Evolutionary conservation across 495 filamentous ascomycete genomes (phyloP).

Genomic region (Aspergillus leporis): DNA sequence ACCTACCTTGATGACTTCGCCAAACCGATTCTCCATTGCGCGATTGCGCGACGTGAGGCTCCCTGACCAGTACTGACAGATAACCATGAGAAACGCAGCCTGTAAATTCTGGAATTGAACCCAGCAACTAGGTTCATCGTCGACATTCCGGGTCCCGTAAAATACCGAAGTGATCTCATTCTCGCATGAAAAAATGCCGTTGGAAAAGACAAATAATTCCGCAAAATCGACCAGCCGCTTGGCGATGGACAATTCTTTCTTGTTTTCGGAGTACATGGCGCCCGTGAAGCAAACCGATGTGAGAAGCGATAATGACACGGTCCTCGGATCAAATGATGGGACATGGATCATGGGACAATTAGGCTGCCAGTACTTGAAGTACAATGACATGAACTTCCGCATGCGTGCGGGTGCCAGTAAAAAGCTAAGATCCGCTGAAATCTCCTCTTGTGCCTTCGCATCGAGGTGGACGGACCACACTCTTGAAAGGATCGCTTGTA

Average conservation of each 20-base stretch:
- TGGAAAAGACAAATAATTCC: constrained; percentile 48
- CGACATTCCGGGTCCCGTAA: constrained; percentile 20
- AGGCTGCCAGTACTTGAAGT: constrained; percentile 50
- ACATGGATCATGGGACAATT: constrained; percentile 45
- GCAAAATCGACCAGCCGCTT: constrained; percentile 48
- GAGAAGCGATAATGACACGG: constrained; percentile 37
- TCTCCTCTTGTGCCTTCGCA: constrained; percentile 39
- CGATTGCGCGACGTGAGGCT: constrained; percentile 39
- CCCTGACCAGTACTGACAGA: constrained; percentile 51
- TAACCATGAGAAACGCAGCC: constrained; percentile 43
- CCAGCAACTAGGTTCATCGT: constrained; percentile 36
- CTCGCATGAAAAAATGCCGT: constrained; percentile 42
- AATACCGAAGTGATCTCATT: constrained; percentile 38
- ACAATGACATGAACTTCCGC: constrained; percentile 40
- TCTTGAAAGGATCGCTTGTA: constrained; percentile 39
- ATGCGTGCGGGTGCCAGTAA: constrained; percentile 45
- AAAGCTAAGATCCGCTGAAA: constrained; percentile 39
- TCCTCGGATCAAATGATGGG: constrained; percentile 42
- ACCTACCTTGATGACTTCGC: constrained; percentile 42
- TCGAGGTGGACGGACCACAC: constrained; percentile 41
- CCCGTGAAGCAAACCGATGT: constrained; percentile 45
- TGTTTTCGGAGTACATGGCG: constrained; percentile 47
- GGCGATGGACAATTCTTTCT: constrained; percentile 37
- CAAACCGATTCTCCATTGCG: constrained; percentile 47
- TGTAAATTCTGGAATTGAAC: constrained; percentile 44